phyloP scores from a whole-genome alignment of 1,284 basidiomycete genomes.

The Sanghuangporus sanghuang region DNA sequence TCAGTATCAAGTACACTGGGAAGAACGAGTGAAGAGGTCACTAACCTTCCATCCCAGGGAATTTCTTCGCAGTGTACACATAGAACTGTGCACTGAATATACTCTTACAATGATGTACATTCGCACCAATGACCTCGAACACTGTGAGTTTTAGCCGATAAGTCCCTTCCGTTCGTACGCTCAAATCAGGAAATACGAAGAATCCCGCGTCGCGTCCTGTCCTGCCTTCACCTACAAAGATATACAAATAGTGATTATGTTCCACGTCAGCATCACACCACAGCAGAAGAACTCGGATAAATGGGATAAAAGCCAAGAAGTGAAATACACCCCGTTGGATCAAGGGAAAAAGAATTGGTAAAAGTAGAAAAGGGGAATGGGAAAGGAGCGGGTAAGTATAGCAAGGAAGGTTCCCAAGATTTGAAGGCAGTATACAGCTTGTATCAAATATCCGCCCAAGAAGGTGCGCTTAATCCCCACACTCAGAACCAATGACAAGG shows the following conservation, averaged over 20 bases:
- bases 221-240: slow-evolving; percentile 11
- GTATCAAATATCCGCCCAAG: background rate
- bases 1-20: background rate
- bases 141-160: slow-evolving; percentile 85
- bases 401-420: slow-evolving; percentile 1
- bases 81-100: slow-evolving; percentile 85
- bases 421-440: background rate
- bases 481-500: background rate
- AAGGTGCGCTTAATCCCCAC: background rate
- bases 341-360: background rate
- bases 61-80: slow-evolving; percentile 92
- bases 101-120: slow-evolving; percentile 83
- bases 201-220: slow-evolving; percentile 70
- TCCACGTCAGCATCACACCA: background rate
- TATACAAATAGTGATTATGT: background rate
- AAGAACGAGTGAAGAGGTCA: slow-evolving; percentile 12
- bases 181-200: slow-evolving; percentile 87
- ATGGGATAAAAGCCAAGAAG: background rate
- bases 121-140: slow-evolving; percentile 88
- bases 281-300: background rate
- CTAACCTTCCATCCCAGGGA: slow-evolving; percentile 88
- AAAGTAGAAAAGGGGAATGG: background rate
- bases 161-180: slow-evolving; percentile 84
- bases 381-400: background rate
- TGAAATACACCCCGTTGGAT: background rate